Evolutionary conservation across 2,329 filamentous ascomycete genomes (phyloP), one percentile per base, ranked within the genome.

Genomic region (Niveomyces coronatus): DNA sequence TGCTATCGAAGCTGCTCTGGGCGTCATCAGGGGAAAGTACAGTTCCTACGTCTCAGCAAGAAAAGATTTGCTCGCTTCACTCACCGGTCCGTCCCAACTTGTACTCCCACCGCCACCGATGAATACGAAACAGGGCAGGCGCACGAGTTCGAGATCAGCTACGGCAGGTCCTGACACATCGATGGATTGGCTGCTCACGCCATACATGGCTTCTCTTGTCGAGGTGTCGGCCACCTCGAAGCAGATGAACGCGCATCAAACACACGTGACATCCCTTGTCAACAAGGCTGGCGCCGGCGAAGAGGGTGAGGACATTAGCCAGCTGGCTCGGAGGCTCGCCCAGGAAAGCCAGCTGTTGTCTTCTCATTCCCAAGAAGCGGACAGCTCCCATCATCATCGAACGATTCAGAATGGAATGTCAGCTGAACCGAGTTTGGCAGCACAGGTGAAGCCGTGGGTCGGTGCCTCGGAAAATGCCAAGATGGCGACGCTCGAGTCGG

Each of bases 301-400:
- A n/a, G n/a, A n/a, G n/a, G n/a, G n/a, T n/a, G 68, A 69, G 42
- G 68, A 74, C 9, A 62, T 64, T 11, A 59, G 61, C 37, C 67
- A 72, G 50, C 52, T 58, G 2, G 57, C 81, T 7, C 64, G 67
- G 34, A 71, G 68, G 40, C 58, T 81, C 3, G 65, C 68, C 9
- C 70, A 80, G 34, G 76, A 80, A 50, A 81, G 76, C 48, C 74
- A 77, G 45, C 58, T 82, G 13, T 62, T 82, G 10, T 68, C 68
- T 2, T 57, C 62, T 8, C 65, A 76, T 44, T 66, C 71, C 1
- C 56, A 64, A 46, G 50, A 15, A 50, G 53, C 3, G 41, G 42
- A 6, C 58, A 56, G 28, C 47, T 55, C 57, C n/a, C 62, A 63
- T 29, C 62, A 71, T 35, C 61, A 58, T n/a, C 23, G 37, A n/a